Base-by-base conservation (phyloP, 192 early-diverging fungal species). In the Gonapodya prolifera region DNA sequence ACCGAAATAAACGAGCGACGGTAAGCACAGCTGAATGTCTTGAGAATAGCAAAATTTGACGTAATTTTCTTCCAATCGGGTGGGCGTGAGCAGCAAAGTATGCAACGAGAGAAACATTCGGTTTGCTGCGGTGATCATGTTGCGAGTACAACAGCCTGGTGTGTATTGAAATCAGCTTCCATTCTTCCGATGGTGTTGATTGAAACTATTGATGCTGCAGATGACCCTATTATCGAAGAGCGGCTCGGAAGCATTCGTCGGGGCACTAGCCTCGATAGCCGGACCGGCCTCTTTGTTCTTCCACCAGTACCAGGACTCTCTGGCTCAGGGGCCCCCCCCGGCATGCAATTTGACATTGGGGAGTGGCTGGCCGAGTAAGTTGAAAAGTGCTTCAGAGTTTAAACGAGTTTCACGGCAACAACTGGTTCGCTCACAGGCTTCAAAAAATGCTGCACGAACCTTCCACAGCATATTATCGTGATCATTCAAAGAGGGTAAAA, bases 391-490 rank as follows among this genome's bases (percentile, higher is more conserved):
- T 36, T 76, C 71, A 80, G 79, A 8, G 61, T 78, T 17, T 32
- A 70, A 36, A 34, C 61, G 1, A 45, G 73, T 29, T 33, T 36
- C 70, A 30, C 69, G 16, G 33, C 1, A 1, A 78, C 36, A 73
- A 32, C 70, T 33, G 31, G 35, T 33, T 74, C 82, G 29, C 18
- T 2, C 35, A 35, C 76, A 94, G 91, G 33, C 75, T 94, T 18
- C 91, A 93, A 75, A 78, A 83, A 80, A 83, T 86, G 2, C 82
- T 94, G 2, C 89, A 87, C 61, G 93, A 95, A 79, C 79, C 86
- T 31, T 86, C 91, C 0, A 81, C 89, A 76, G 85, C 83, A 69
- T 94, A 93, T 79, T 96, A 93, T 83, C 88, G 88, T 69, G 91
- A 95, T 35, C 88, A 86, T 76, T 86, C 89, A 30, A 95, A 94